Conservation (phyloP, 106 monocot species). For the Alisma plantagoaquatica region DNA sequence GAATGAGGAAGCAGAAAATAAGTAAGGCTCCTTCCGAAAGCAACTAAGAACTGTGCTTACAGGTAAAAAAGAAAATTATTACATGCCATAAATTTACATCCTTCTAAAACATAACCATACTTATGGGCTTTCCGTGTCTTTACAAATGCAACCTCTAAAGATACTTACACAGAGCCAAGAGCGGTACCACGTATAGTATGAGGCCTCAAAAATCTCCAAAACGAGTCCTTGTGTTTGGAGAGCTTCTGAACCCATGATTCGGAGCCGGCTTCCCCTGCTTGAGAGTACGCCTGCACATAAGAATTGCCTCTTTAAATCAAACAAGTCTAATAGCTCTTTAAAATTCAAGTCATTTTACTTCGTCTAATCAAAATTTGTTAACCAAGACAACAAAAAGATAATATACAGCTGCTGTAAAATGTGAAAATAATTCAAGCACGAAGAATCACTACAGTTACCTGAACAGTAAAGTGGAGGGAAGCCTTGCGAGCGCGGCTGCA, state of each 20-base stretch:
- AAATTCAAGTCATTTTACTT: neutral
- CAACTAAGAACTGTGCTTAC: too few relatives aligned
- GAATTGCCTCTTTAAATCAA: neutral
- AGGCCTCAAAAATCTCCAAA: conserved; percentile 95
- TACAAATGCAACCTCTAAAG: neutral
- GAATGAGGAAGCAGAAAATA: neutral
- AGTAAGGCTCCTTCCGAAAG: too few relatives aligned
- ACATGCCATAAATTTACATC: too few relatives aligned
- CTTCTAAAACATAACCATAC: too few relatives aligned
- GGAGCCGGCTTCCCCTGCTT: conserved; percentile 43
- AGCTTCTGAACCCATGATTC: conserved; percentile 35
- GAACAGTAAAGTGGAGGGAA: neutral
- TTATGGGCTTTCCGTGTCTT: too few relatives aligned
- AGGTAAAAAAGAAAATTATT: too few relatives aligned
- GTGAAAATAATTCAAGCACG: neutral
- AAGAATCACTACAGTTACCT: neutral
- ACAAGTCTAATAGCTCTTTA: too few relatives aligned
- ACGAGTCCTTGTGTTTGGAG: conserved; percentile 42
- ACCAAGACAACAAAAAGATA: neutral
- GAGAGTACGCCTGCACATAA: conserved; percentile 43
- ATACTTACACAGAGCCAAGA: conserved; percentile 74
- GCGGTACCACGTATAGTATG: conserved; percentile 97
- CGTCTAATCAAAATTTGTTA: neutral
- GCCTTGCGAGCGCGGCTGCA: too few relatives aligned
- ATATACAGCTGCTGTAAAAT: neutral